Base-by-base conservation (phyloP, 495 filamentous ascomycete genomes). In the Neurospora hispaniola region DNA sequence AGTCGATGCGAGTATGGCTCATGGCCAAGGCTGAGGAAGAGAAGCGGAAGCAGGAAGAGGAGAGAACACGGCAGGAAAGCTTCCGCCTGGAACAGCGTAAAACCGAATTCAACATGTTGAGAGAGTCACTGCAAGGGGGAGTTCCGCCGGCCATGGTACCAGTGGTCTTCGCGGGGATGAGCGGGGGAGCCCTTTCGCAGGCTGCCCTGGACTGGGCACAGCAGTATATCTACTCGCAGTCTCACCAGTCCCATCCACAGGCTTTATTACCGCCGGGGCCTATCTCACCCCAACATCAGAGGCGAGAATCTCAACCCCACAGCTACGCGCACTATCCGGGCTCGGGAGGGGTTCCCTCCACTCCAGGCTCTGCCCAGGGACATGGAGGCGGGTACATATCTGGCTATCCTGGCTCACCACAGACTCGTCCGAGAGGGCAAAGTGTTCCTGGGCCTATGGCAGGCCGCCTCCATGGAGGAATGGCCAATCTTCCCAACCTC, bases 141-240 rank as follows among this genome's bases (percentile, higher is more conserved):
- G 88, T 99, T 44, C 94, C 96, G 23, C 93, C 94, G 44, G 85
- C 92, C 48, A 88, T 97, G 86, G 87, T 98, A 44, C 96, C 96
- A 20, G 86, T 96, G 75, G 91, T 99, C 70, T 97, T 98, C 79
- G 91, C 92, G 14, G 93, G 92, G 46, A 91, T 96, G 81, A 90
- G 90, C 35, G 89, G 90, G 41, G 90, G 89, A 72, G 79, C 89
- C 10, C 84, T 86, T 42, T 77, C 84, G 20, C 85, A 86, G 68
- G 82, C 78, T 14, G 83, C 89, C 23, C 84, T 91, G 69, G 94
- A 97, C 76, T 90, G 89, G 89, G 84, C 90, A 59, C 92, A 95
- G 78, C 92, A 95, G 76, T 87, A 89, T 75, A 82, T 89, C 71
- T 82, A 88, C 72, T 82, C 88, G 71, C 86, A 86, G 73, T 82